phyloP scores from a whole-genome alignment of 164 flowering plant species.

The Santalum album region DNA sequence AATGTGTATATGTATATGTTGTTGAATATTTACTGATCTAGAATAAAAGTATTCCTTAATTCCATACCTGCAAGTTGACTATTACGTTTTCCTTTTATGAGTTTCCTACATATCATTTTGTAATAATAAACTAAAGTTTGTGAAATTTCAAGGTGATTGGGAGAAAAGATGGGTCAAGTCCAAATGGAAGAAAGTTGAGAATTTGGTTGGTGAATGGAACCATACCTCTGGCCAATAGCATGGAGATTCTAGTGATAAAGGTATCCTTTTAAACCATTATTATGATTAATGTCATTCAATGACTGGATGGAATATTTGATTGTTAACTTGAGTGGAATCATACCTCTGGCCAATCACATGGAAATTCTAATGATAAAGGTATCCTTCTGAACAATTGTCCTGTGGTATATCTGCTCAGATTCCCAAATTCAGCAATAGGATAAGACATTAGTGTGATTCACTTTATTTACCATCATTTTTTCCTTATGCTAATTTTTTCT shows the following conservation, averaged over 20 bases:
- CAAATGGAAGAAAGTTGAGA: conserved; percentile 95
- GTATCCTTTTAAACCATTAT: conserved; percentile 22
- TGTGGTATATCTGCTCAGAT: conserved; percentile 85
- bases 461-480: no score
- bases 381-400: conserved; percentile 91
- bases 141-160: conserved; percentile 69
- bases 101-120: no score
- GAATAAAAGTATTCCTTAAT: no score
- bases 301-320: no score
- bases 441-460: conserved; percentile 51
- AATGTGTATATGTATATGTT: no score
- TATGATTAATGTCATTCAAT: no score
- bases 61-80: no score
- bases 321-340: no score
- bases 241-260: conserved; percentile 84
- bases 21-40: no score
- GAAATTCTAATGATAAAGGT: conserved; percentile 28
- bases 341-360: background rate
- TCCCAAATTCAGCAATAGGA: conserved; percentile 91
- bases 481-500: no score
- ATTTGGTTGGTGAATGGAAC: conserved; percentile 85
- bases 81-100: no score
- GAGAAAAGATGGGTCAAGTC: conserved; percentile 88
- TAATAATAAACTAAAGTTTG: conserved; percentile 1
- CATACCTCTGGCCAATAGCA: conserved; percentile 87